These are phyloP conservation scores for Rhodosporidiobolus sp. DNA, from an alignment of 768 basidiomycete species.

Conservation along the genomic window DNA sequence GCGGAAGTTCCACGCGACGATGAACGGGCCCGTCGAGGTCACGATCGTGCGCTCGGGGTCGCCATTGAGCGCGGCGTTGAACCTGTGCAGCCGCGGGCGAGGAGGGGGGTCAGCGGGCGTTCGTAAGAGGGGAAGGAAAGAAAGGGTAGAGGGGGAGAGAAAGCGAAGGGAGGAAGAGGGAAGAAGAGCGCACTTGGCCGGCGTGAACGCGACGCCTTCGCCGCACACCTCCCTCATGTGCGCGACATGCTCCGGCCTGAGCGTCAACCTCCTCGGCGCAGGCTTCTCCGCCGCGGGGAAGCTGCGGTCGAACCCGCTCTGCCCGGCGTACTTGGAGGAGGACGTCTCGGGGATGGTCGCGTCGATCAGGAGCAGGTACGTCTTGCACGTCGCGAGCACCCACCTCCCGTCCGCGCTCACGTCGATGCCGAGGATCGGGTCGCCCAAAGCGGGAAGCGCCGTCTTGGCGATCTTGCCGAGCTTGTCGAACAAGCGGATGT, in stretches of 20 bases:
- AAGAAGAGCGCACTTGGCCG: constrained; percentile 66
- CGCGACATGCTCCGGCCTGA: constrained; percentile 85
- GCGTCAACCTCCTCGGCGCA: constrained; percentile 77
- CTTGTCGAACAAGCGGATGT: constrained; percentile 87
- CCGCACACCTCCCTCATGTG: constrained; percentile 65
- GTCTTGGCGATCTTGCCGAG: constrained; percentile 99
- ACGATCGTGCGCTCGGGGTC: constrained; percentile 92
- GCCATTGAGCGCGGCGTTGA: constrained; percentile 77
- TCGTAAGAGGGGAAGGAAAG: neutral
- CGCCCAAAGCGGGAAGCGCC: constrained; percentile 87
- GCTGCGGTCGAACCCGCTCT: constrained; percentile 62
- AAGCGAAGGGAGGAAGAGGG: too few relatives aligned
- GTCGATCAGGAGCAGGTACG: constrained; percentile 88
- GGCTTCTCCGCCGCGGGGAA: constrained; percentile 96
- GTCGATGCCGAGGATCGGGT: constrained; percentile 91
- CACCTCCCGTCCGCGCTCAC: constrained; percentile 90
- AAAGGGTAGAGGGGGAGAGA: neutral
- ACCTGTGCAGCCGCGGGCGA: constrained; percentile 57
- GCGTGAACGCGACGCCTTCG: constrained; percentile 77
- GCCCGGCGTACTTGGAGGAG: constrained; percentile 54
- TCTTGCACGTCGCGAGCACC: constrained; percentile 89
- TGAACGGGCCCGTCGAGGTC: constrained; percentile 70
- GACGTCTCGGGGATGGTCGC: constrained; percentile 85
- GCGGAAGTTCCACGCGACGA: constrained; percentile 80
- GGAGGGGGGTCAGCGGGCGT: neutral